Evolutionary conservation across 1,139 yeast species (phyloP).

Genomic region (Pichia sp.): DNA sequence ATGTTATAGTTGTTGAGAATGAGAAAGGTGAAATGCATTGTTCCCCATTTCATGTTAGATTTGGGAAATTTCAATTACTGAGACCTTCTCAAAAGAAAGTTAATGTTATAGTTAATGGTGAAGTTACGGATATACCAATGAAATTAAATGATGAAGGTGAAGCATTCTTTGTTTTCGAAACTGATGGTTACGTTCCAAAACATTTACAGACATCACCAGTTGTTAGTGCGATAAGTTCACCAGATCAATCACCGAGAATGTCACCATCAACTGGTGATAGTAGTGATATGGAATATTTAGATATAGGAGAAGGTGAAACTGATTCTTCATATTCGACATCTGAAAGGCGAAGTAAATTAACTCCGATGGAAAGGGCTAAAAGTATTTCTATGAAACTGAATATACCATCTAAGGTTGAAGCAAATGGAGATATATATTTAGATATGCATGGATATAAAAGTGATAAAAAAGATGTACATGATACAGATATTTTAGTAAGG

Average conservation of each 20-base stretch:
- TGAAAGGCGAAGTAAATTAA: slow-evolving; percentile 8
- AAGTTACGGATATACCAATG: slow-evolving; percentile 82
- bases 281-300: slow-evolving; percentile 47
- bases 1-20: slow-evolving; percentile 92
- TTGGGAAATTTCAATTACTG: slow-evolving; percentile 86
- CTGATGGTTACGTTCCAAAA: slow-evolving; percentile 62
- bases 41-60: slow-evolving; percentile 94
- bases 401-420: slow-evolving; percentile 82
- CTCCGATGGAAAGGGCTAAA: slow-evolving; percentile 55
- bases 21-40: slow-evolving; percentile 77
- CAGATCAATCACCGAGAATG: slow-evolving; percentile 49
- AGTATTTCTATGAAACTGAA: slow-evolving; percentile 63
- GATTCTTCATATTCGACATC: slow-evolving; percentile 8
- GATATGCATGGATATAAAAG: slow-evolving; percentile 98
- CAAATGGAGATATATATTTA: slow-evolving; percentile 82
- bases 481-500: slow-evolving; percentile 63
- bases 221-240: slow-evolving; percentile 69
- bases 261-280: slow-evolving; percentile 20
- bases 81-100: slow-evolving; percentile 97
- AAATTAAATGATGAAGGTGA: slow-evolving; percentile 97
- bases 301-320: slow-evolving; percentile 26
- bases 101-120: slow-evolving; percentile 78
- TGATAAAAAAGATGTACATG: slow-evolving; percentile 63
- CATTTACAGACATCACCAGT: slow-evolving; percentile 90
- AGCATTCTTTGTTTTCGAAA: slow-evolving; percentile 93